Conservation (phyloP, 345 rosid genomes). For the Passiflora organensis region DNA sequence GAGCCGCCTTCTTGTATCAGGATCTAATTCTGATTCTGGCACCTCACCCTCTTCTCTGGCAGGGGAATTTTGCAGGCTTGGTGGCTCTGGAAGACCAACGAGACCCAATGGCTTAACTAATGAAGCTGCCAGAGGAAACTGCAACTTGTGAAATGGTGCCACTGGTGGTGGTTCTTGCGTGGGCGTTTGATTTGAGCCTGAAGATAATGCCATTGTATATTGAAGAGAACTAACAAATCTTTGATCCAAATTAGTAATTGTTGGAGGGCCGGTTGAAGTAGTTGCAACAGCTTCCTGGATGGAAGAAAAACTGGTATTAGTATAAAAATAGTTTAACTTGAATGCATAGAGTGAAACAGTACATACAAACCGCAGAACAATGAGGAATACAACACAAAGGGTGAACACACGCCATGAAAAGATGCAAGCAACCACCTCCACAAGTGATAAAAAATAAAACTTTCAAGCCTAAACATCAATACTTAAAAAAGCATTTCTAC, state of each 20-base stretch:
- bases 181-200: constrained; percentile 48
- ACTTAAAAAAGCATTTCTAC: constrained; percentile 6
- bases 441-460: not conserved
- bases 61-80: constrained; percentile 81
- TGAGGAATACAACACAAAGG: no score
- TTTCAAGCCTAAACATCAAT: constrained; percentile 2
- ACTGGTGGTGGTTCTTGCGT: constrained; percentile 43
- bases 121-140: constrained; percentile 49
- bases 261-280: constrained; percentile 50
- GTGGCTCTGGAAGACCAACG: constrained; percentile 49
- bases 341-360: not conserved
- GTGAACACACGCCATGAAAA: no score
- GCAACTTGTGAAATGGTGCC: constrained; percentile 45
- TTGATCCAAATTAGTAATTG: constrained; percentile 53
- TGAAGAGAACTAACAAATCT: constrained; percentile 55
- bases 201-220: constrained; percentile 54
- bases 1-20: constrained; percentile 92
- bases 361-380: no score
- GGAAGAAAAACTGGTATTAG: constrained; percentile 17
- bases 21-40: constrained; percentile 97
- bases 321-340: constrained; percentile 7
- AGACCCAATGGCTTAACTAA: constrained; percentile 55
- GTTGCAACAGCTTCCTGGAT: constrained; percentile 73
- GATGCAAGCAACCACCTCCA: no score
- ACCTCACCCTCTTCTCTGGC: constrained; percentile 99